Base-by-base conservation (phyloP, 441 rosid species). In the Dalechampia spathulata region DNA sequence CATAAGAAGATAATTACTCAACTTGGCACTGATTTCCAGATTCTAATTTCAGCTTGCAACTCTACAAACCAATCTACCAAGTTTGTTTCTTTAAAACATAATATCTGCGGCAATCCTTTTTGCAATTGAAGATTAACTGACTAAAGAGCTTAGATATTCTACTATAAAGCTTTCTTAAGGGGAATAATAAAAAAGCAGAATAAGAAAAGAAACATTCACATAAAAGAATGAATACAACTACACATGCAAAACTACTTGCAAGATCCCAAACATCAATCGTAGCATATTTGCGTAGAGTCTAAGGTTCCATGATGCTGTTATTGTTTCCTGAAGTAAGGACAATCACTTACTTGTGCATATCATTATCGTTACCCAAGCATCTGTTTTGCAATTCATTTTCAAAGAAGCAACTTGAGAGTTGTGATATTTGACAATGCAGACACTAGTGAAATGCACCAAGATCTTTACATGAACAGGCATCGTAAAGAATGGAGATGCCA, bases 281-380 rank as follows among this genome's bases (percentile, higher is more conserved):
- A 42, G 16, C 40, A 26, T 14, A 46, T 34, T 6, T n/a, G n/a
- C n/a, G n/a, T n/a, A n/a, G n/a, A 36, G 32, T 17, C 22, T 19
- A 7, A 32, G 38, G 20, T 17, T 38, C 10, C n/a, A 4, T 45
- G 25, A 36, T 23, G 20, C 27, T 26, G 34, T 32, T 34, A n/a
- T 9, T 17, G 23, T 32, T 34, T 7, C 27, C 16, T 46, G 12
- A 57, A 37, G 37, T 11, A 37, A 49, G 2, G 46, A 25, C 9
- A 51, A 21, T 25, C 25, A 59, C 77, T 73, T 60, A 83, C 91
- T 96, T 81, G 86, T 17, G 86, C 62, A 48, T 90, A 87, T 61
- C 79, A 85, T 75, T 82, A 90, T 72, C 85, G 25, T 23, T 11
- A 30, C 46, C 43, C 2, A 7, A 17, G 26, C 39, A 52, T 20